A percentile compares a stretch with the other conserved stretches of the same genome.
phyloP scores from a whole-genome alignment of 371 early-diverging fungal genomes.

The Mortierella sp. region DNA sequence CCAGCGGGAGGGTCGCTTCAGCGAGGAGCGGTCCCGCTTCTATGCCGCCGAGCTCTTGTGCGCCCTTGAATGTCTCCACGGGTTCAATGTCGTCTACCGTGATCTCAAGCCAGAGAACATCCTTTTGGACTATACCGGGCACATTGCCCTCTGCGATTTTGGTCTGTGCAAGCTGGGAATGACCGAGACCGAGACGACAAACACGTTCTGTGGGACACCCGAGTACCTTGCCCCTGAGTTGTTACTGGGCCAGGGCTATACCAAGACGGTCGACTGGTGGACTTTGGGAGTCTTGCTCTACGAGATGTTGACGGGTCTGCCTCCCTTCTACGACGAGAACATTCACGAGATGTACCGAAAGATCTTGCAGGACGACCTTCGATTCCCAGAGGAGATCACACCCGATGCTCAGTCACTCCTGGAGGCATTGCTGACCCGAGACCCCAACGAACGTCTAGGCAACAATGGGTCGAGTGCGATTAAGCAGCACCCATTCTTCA shows the following conservation, averaged over 20 bases:
- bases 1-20: conserved; percentile 82
- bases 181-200: conserved; percentile 94
- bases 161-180: conserved; percentile 97
- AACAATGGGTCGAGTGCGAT: conserved; percentile 89
- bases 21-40: conserved; percentile 75
- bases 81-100: conserved; percentile 88
- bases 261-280: conserved; percentile 98
- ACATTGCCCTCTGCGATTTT: conserved; percentile 98
- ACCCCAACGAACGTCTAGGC: conserved; percentile 88
- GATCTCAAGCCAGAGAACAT: conserved; percentile 98
- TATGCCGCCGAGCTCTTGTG: conserved; percentile 83
- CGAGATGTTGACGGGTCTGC: conserved; percentile 96
- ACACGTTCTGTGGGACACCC: conserved; percentile 99
- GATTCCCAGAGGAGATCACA: conserved; percentile 88
- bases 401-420: conserved; percentile 80
- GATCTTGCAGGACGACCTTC: conserved; percentile 87
- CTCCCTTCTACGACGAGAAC: conserved; percentile 97
- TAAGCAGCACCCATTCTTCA: conserved; percentile 93
- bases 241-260: conserved; percentile 93
- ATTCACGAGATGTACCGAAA: conserved; percentile 96
- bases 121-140: conserved; percentile 94
- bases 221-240: conserved; percentile 99
- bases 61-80: conserved; percentile 92
- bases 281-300: conserved; percentile 96
- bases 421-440: conserved; percentile 84